Evolutionary conservation across 1,284 basidiomycete species (phyloP).

Genomic region (Mycena sp.): DNA sequence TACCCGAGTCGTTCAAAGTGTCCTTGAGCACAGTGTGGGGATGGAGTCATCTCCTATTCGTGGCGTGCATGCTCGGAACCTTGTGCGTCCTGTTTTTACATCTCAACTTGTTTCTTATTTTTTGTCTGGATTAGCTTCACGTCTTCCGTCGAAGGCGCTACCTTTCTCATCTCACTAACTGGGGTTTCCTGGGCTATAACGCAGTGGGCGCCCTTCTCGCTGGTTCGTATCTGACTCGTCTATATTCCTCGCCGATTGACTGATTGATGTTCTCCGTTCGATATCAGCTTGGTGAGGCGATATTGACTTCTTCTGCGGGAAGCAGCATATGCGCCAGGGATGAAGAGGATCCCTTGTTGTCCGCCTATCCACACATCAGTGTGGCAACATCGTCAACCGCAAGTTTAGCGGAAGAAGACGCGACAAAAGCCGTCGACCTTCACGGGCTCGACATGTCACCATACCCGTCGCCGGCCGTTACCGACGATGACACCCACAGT

Average conservation of each 20-base stretch:
- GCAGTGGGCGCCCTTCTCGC: constrained; percentile 82
- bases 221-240: constrained; percentile 64
- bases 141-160: constrained; percentile 68
- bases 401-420: too few relatives aligned
- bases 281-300: constrained; percentile 74
- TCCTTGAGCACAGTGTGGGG: constrained; percentile 79
- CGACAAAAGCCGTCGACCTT: constrained; percentile 53
- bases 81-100: background rate
- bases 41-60: constrained; percentile 71
- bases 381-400: too few relatives aligned
- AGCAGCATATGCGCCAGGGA: constrained; percentile 9
- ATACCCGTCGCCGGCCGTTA: too few relatives aligned
- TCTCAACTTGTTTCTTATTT: background rate
- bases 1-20: constrained; percentile 36
- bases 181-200: constrained; percentile 85
- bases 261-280: background rate
- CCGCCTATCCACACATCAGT: too few relatives aligned
- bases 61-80: constrained; percentile 33
- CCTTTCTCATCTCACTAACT: constrained; percentile 69
- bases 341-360: too few relatives aligned
- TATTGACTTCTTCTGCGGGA: constrained; percentile 60
- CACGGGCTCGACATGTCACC: too few relatives aligned
- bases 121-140: constrained; percentile 60
- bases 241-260: background rate
- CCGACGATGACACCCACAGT: too few relatives aligned